Conservation (phyloP, 345 rosid species). For the Clausena lansium region DNA sequence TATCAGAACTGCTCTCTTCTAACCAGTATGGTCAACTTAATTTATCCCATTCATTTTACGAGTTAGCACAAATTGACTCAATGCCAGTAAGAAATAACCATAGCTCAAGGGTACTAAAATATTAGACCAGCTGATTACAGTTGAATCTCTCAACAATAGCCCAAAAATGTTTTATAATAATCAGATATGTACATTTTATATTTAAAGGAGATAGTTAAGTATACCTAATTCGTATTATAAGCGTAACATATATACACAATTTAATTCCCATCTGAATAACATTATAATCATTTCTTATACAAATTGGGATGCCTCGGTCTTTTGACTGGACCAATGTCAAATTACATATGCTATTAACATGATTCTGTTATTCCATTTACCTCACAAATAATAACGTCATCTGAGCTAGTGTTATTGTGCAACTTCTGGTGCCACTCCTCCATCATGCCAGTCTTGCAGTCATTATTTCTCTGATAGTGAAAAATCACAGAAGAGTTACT, state of each 20-base stretch:
- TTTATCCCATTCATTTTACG: neutral
- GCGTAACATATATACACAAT: neutral
- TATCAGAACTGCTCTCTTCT: constrained; percentile 1
- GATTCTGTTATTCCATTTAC: constrained; percentile 22
- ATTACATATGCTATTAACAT: neutral
- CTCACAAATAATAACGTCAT: constrained; percentile 50
- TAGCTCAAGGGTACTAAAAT: neutral
- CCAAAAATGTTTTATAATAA: neutral
- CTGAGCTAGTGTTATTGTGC: constrained; percentile 48
- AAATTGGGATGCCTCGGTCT: neutral
- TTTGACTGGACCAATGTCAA: neutral
- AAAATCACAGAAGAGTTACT: neutral
- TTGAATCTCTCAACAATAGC: neutral
- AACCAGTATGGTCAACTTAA: neutral
- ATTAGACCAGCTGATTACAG: neutral
- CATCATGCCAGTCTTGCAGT: constrained; percentile 46
- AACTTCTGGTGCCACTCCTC: constrained; percentile 57
- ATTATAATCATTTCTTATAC: neutral
- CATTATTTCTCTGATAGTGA: constrained; percentile 37
- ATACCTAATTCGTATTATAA: neutral
- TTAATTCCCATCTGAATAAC: neutral
- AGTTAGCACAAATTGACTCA: neutral
- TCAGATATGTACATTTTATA: neutral
- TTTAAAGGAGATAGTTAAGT: neutral
- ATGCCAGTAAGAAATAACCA: neutral